phyloP scores from a whole-genome alignment of 805 yeast genomes.

The Vanderwaltozyma polyspora region DNA sequence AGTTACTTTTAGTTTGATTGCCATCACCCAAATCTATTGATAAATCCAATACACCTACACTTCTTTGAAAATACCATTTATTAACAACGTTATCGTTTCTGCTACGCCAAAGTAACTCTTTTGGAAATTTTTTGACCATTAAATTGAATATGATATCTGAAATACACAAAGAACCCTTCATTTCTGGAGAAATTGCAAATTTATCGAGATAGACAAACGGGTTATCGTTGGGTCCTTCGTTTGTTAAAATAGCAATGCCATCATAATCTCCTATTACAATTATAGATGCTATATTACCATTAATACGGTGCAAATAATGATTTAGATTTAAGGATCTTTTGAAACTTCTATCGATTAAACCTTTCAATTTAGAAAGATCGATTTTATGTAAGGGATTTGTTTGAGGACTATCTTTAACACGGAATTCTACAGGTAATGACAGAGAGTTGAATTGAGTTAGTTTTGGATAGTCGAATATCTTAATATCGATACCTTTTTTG shows the following conservation, averaged over 20 bases:
- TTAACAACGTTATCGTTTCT: slow-evolving; percentile 80
- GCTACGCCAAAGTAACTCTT: slow-evolving; percentile 84
- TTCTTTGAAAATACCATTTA: slow-evolving; percentile 94
- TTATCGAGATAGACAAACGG: slow-evolving; percentile 77
- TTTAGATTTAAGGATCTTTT: slow-evolving; percentile 52
- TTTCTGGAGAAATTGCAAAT: slow-evolving; percentile 73
- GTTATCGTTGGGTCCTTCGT: slow-evolving; percentile 41
- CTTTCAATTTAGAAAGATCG: slow-evolving; percentile 45
- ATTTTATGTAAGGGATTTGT: too few species aligned
- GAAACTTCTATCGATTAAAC: slow-evolving; percentile 70
- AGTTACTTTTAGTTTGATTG: slow-evolving; percentile 20
- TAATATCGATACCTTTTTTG: slow-evolving; percentile 52
- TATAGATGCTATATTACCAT: slow-evolving; percentile 57
- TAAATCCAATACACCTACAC: slow-evolving; percentile 53
- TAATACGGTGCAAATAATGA: slow-evolving; percentile 57
- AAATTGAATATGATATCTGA: slow-evolving; percentile 89
- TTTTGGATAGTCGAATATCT: slow-evolving; percentile 15
- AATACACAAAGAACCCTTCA: slow-evolving; percentile 87
- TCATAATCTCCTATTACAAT: slow-evolving; percentile 90
- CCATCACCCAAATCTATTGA: slow-evolving; percentile 27
- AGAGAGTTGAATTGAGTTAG: slow-evolving; percentile 15
- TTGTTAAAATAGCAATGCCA: slow-evolving; percentile 87
- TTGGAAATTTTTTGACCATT: slow-evolving; percentile 53
- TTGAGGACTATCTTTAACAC: background rate
- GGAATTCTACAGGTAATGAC: slow-evolving; percentile 18